Evolutionary conservation across 2,329 filamentous ascomycete genomes (phyloP), one percentile per base, ranked within the genome.

Genomic region (Myriosclerotinia curreyana): DNA sequence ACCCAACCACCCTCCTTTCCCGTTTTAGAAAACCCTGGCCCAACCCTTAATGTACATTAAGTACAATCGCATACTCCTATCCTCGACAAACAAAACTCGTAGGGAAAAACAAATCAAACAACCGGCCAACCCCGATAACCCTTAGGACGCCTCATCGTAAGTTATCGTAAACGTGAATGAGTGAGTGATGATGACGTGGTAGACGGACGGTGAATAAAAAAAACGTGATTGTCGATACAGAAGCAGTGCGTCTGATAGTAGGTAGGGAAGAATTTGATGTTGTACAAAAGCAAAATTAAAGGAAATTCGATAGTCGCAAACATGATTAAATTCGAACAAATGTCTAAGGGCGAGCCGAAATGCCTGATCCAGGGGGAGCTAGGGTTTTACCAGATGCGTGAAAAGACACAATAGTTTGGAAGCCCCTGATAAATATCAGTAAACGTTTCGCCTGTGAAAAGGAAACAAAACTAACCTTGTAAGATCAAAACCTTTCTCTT

Each of bases 331-430:
- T 22, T 36, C 40, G 1, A 25, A 44, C 31, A 54, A 15, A 46
- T 20, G 6, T 31, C 25, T 50, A 63, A 28, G 54, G 54, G n/a
- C 36, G 61, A 42, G 40, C 28, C 17, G 52, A 17, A 40, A 50
- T 44, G n/a, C 34, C 28, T 7, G 60, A 54, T n/a, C n/a, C n/a
- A n/a, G n/a, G n/a, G n/a, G n/a, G n/a, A n/a, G n/a, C n/a, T n/a
- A n/a, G n/a, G n/a, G n/a, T n/a, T n/a, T n/a, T n/a, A 56, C 66
- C 65, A 25, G 71, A 67, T 22, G 81, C 48, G 68, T 88, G 85
- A 66, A 85, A 88, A 1, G 84, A 81, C 38, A 84, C 83, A 60
- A 88, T 88, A 67, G 82, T 87, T 73, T 87, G 85, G 69, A 88
- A 88, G 0, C 86, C 86, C 76, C 73, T 74, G 64, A 48, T 64